A percentile compares a stretch with the other conserved stretches of the same genome.
These are phyloP conservation scores for Neolentinus lepideus DNA, from an alignment of 1,284 basidiomycete genomes.

Conservation along the genomic window DNA sequence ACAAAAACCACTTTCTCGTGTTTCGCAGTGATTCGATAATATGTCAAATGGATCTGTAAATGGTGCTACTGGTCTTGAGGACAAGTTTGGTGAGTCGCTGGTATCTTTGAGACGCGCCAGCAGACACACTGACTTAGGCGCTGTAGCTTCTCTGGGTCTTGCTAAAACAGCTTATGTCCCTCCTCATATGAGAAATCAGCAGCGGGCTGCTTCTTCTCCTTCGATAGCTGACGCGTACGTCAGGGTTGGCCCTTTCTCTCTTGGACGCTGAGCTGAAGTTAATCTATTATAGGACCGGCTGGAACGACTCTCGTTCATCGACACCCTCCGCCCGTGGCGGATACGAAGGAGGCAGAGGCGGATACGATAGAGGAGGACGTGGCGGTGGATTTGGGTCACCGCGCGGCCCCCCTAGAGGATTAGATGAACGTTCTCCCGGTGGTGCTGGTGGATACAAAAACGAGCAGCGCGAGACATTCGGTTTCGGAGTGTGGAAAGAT, in stretches of 20 bases:
- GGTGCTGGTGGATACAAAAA: slow-evolving; percentile 31
- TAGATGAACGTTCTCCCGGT: slow-evolving; percentile 22
- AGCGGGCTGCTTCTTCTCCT: slow-evolving; percentile 68
- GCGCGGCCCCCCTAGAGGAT: slow-evolving; percentile 17
- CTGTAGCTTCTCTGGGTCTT: slow-evolving; percentile 59
- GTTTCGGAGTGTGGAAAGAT: slow-evolving; percentile 85
- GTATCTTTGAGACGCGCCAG: slow-evolving; percentile 8
- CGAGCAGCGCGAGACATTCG: slow-evolving; percentile 49
- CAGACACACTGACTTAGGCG: slow-evolving; percentile 6
- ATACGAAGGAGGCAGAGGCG: slow-evolving; percentile 39
- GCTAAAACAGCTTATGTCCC: slow-evolving; percentile 87
- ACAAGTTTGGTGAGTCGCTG: slow-evolving; percentile 64
- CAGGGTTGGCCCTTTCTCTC: slow-evolving; percentile 4
- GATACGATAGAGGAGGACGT: slow-evolving; percentile 19
- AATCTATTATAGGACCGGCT: slow-evolving; percentile 45
- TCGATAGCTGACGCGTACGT: slow-evolving; percentile 43
- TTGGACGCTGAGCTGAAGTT: slow-evolving; percentile 9
- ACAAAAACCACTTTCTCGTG: slow-evolving; percentile 20
- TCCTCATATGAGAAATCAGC: slow-evolving; percentile 80
- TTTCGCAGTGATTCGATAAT: slow-evolving; percentile 39
- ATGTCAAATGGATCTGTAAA: slow-evolving; percentile 87
- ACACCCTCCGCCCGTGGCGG: slow-evolving; percentile 47
- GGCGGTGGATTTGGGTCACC: slow-evolving; percentile 10
- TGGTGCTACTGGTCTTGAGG: slow-evolving; percentile 72
- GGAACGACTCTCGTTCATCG: slow-evolving; percentile 62